Evolutionary conservation across 1,139 yeast species (phyloP).

Genomic region (Diutina ranongensis): DNA sequence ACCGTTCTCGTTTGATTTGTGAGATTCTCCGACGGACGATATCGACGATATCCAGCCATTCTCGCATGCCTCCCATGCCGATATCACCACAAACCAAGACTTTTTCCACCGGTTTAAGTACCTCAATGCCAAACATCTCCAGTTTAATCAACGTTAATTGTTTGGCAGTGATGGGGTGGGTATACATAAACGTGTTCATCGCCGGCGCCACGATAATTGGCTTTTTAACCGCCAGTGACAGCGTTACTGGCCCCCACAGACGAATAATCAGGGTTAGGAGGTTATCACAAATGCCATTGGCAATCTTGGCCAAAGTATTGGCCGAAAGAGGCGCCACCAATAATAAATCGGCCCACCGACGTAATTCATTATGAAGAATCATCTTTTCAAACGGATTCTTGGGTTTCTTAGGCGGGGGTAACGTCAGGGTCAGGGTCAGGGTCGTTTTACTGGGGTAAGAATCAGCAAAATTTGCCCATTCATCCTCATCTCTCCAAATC

Average conservation of each 20-base stretch:
- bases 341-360: conserved; percentile 93
- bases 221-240: conserved; percentile 26
- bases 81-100: conserved; percentile 92
- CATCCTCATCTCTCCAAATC: conserved; percentile 91
- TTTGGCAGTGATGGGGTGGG: conserved; percentile 83
- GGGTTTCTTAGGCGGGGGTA: conserved; percentile 16
- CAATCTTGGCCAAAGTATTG: conserved; percentile 80
- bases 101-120: conserved; percentile 86
- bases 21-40: conserved; percentile 46
- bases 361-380: conserved; percentile 74
- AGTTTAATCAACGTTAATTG: conserved; percentile 50
- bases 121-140: conserved; percentile 47
- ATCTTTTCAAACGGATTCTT: conserved; percentile 27
- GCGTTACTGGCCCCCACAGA: conserved; percentile 69
- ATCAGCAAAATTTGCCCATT: conserved; percentile 59
- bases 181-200: conserved; percentile 94
- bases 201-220: conserved; percentile 93
- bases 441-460: conserved; percentile 10
- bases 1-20: conserved; percentile 19
- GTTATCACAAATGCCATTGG: conserved; percentile 88
- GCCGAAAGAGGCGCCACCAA: conserved; percentile 91
- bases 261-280: conserved; percentile 73
- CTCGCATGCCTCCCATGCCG: conserved; percentile 98
- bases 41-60: conserved; percentile 89
- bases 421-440: conserved; percentile 11